Percentiles rank a stretch among this genome's conserved stretches.
phyloP scores from a whole-genome alignment of 1,139 yeast genomes.

The Protomyces gravidus region DNA sequence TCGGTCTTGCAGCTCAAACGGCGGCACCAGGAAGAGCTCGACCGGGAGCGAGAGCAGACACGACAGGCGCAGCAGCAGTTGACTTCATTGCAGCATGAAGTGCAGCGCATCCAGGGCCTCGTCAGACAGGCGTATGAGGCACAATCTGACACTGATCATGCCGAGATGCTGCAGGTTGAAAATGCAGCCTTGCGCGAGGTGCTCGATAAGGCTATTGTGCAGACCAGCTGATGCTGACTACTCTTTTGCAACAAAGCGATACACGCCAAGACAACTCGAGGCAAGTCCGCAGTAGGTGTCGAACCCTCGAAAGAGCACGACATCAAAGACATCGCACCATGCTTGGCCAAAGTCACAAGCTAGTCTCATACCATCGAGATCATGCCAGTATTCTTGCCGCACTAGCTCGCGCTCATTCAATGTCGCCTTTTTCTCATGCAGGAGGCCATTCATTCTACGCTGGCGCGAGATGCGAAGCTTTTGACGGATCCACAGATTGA shows the following conservation, averaged over 20 bases:
- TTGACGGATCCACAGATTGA: constrained; percentile 2
- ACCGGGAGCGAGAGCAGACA: background rate
- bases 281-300: constrained; percentile 10
- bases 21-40: constrained; percentile 2
- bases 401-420: background rate
- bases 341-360: constrained; percentile 25
- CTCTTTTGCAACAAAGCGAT: constrained; percentile 15
- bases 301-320: constrained; percentile 12
- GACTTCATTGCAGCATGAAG: constrained; percentile 3
- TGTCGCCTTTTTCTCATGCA: background rate
- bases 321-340: constrained; percentile 25
- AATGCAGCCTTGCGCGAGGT: constrained; percentile 4
- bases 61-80: background rate
- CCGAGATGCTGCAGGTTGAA: constrained; percentile 13
- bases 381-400: constrained; percentile 23
- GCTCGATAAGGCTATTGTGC: background rate
- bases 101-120: background rate
- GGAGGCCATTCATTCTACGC: background rate
- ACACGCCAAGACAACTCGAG: constrained; percentile 12
- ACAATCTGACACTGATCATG: constrained; percentile 7
- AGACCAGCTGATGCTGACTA: too few relatives aligned
- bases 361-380: constrained; percentile 14
- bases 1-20: constrained; percentile 6
- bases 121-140: constrained; percentile 10
- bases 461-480: background rate